A percentile compares a stretch with the other conserved stretches of the same genome.
Conservation (phyloP, 2,329 filamentous ascomycete species). For the Aspergillus pseudotamarii region DNA sequence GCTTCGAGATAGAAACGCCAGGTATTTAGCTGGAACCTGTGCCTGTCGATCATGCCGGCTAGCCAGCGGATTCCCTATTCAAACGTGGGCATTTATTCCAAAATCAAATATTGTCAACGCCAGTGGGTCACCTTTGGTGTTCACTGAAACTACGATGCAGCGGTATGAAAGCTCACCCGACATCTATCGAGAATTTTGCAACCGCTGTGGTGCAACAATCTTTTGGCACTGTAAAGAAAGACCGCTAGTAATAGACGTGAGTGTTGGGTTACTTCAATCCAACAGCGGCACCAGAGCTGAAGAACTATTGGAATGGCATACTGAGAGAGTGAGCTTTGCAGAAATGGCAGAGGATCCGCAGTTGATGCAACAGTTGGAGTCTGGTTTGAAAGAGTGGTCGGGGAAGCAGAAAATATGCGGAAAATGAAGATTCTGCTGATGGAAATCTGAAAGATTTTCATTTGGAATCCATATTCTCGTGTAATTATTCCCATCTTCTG, state of each 20-base stretch:
- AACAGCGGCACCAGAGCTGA: slow-evolving; percentile 58
- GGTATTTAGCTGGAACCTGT: slow-evolving; percentile 64
- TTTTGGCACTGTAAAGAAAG: slow-evolving; percentile 63
- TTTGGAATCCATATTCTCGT: too few species aligned
- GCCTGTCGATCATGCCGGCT: slow-evolving; percentile 65
- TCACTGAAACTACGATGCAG: slow-evolving; percentile 50
- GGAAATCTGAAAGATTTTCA: too few species aligned
- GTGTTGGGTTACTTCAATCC: slow-evolving; percentile 59
- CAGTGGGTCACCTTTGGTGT: slow-evolving; percentile 35
- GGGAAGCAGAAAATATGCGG: background rate
- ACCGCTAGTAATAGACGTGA: slow-evolving; percentile 64
- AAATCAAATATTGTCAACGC: slow-evolving; percentile 58
- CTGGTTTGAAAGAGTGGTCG: slow-evolving; percentile 21
- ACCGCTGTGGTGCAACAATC: slow-evolving; percentile 63
- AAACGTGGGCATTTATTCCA: slow-evolving; percentile 68
- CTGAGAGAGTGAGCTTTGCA: slow-evolving; percentile 59
- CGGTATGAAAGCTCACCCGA: slow-evolving; percentile 57
- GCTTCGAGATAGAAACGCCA: slow-evolving; percentile 51
- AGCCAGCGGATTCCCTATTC: slow-evolving; percentile 63
- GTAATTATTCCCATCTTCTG: too few species aligned
- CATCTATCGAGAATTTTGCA: slow-evolving; percentile 64
- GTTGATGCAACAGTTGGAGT: slow-evolving; percentile 31
- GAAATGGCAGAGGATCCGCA: slow-evolving; percentile 53
- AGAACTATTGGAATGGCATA: slow-evolving; percentile 66
- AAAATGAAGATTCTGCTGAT: background rate